Conservation (phyloP, 345 rosid genomes). For the Bretschneidera sinensis region DNA sequence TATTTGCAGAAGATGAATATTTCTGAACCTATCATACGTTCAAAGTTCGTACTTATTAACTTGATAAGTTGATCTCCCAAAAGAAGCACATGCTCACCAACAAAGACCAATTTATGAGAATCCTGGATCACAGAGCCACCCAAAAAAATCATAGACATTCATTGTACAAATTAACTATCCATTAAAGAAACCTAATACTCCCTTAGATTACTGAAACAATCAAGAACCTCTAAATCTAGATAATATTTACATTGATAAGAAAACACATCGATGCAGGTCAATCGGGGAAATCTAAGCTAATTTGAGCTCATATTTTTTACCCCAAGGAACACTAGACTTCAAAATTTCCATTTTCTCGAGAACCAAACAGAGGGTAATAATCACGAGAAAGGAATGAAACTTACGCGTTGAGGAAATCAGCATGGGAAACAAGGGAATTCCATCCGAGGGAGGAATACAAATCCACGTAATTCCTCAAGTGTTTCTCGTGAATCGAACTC, state of each 20-base stretch:
- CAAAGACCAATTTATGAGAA: neutral
- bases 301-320: neutral
- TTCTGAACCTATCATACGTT: neutral
- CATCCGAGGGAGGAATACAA: constrained; percentile 86
- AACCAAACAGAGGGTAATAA: neutral
- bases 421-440: constrained; percentile 74
- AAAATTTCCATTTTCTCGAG: neutral
- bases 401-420: constrained; percentile 77
- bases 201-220: neutral
- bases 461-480: constrained; percentile 45
- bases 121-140: neutral
- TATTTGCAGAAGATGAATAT: neutral
- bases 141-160: neutral
- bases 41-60: neutral
- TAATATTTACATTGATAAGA: too few relatives aligned
- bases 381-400: constrained; percentile 4
- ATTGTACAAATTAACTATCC: neutral
- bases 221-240: too few relatives aligned
- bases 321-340: neutral
- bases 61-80: neutral
- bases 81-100: neutral
- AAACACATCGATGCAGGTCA: neutral
- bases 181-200: neutral
- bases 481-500: constrained; percentile 55
- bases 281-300: neutral